Percentiles rank a stretch among this genome's conserved stretches.
Conservation (phyloP, 768 basidiomycete species). For the Galerina marginata region DNA sequence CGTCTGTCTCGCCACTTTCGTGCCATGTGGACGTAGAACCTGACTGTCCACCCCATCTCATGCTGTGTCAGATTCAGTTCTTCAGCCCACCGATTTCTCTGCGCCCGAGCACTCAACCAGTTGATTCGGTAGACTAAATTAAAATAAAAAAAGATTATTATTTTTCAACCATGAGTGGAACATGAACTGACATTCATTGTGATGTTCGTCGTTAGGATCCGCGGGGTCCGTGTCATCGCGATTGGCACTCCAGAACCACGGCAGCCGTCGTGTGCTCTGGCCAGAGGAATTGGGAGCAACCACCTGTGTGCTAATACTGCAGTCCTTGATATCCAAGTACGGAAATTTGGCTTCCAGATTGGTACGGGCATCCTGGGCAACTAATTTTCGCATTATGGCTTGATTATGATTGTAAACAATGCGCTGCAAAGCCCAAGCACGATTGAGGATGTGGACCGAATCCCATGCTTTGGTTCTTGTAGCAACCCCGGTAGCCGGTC, state of each 20-base stretch:
- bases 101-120: slow-evolving; percentile 2
- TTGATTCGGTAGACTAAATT: slow-evolving; percentile 1
- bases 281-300: no score
- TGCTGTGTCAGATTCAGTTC: neutral
- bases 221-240: no score
- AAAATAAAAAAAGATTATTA: neutral
- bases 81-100: neutral
- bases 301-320: no score
- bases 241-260: no score
- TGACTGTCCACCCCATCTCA: slow-evolving; percentile 12
- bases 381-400: no score
- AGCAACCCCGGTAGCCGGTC: neutral
- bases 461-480: neutral
- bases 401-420: no score
- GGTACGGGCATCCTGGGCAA: no score
- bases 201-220: neutral
- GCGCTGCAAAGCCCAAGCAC: neutral
- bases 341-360: no score
- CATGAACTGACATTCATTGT: neutral
- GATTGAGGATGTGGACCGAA: neutral
- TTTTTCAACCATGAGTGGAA: neutral
- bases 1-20: neutral
- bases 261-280: no score
- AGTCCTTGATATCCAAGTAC: no score
- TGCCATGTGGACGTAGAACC: slow-evolving; percentile 8